Base-by-base conservation (phyloP, 257 asterid species). In the Coffea eugenioides region DNA sequence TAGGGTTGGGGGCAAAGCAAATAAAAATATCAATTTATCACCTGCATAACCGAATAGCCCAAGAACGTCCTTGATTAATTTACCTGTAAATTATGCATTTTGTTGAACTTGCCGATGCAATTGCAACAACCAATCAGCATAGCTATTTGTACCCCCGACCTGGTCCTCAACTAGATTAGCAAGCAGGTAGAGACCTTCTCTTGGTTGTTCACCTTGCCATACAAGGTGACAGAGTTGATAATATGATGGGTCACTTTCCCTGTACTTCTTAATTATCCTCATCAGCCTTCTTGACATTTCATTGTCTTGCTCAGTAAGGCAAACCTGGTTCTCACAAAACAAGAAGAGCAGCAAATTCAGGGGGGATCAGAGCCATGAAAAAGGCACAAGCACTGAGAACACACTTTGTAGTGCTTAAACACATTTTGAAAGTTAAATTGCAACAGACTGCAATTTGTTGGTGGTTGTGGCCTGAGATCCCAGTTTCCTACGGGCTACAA, bases 181-280 rank as follows among this genome's bases (percentile, higher is more conserved):
- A 79, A 93, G 97, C 57, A 92, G 84, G 83, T 90, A 84, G 86
- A 87, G 91, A 57, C 94, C 93, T 93, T 95, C 98, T 82, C 98
- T 91, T 0, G 98, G 98, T 76, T 91, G 96, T 84, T 95, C 98
- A 23, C 97, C 97, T 90, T 95, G 98, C 87, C 97, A 90, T 90
- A 95, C 94, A 39, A 92, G 90, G 86, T 90, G 94, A 79, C 92
- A 86, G 25, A 89, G 86, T 86, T 93, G 97, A 86, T 75, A 93
- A 84, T 90, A 90, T 10, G 97, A 89, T 0, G 86, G 95, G 80
- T 93, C 97, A 48, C 88, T 88, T 87, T 88, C 90, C 84, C 98
- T 86, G 73, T 59, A 84, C 75, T 77, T 90, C 56, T 85, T 67
- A 54, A 93, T 88, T 78, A 90, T 77, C 87, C 83, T 84, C 90